These are phyloP conservation scores for Bryoerythrophyllum caledonicum DNA, from an alignment of 225 moss, liverwort and hornwort species.

Conservation along the genomic window DNA sequence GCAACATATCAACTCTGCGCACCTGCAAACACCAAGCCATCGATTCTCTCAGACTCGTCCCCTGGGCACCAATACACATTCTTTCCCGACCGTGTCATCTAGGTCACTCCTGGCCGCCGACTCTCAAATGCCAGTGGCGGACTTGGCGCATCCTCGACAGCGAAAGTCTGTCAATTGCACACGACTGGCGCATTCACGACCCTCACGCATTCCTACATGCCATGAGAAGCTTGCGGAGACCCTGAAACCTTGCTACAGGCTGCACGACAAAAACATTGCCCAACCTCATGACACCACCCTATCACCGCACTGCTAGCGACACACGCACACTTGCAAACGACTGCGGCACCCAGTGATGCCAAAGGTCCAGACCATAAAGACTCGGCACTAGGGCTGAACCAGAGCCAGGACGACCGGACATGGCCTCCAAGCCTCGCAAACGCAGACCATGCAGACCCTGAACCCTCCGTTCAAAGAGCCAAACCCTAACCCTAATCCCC, in stretches of 20 bases:
- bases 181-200: too few species aligned
- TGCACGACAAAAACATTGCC: not conserved
- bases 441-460: not conserved
- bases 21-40: conserved; percentile 39
- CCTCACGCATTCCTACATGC: not conserved
- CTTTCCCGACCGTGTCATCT: not conserved
- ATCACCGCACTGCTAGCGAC: not conserved
- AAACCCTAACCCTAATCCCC: conserved; percentile 15
- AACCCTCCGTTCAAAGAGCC: not conserved
- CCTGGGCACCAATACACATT: not conserved
- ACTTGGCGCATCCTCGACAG: not conserved
- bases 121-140: not conserved
- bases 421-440: too few species aligned
- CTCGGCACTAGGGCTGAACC: not conserved
- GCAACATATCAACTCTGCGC: conserved; percentile 66
- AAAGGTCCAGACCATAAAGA: not conserved
- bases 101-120: not conserved
- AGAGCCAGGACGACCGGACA: not conserved
- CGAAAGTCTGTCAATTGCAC: not conserved
- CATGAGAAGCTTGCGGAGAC: not conserved
- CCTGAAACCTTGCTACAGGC: not conserved
- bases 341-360: not conserved
- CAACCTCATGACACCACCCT: not conserved
- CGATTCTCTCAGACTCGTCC: not conserved
- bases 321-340: not conserved